Percentiles rank a stretch among this genome's conserved stretches.
Evolutionary conservation across 75 land plant genomes (phyloP).

Genomic region (Isoetes taiwanensis): DNA sequence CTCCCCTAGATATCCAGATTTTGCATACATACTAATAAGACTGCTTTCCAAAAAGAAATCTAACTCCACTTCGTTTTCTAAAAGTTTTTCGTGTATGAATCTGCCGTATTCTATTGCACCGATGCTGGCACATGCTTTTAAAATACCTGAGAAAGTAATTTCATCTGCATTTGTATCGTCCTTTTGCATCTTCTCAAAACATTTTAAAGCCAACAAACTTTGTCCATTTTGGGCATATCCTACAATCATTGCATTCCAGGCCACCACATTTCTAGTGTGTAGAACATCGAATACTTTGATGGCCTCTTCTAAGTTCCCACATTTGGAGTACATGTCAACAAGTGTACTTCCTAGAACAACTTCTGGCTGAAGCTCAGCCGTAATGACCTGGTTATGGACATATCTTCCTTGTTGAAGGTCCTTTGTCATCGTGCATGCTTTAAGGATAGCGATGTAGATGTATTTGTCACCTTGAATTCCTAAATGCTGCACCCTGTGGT

Average conservation of each 20-base stretch:
- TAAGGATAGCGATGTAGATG: too few relatives aligned
- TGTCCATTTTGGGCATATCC: conserved; percentile 26
- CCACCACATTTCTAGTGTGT: conserved; percentile 19
- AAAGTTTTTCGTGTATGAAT: too few relatives aligned
- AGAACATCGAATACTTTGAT: conserved; percentile 29
- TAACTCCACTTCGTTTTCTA: too few relatives aligned
- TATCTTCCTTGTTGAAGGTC: neutral
- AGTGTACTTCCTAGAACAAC: conserved; percentile 30
- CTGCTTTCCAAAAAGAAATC: too few relatives aligned
- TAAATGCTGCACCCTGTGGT: too few relatives aligned
- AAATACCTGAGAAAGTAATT: too few relatives aligned
- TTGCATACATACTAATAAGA: too few relatives aligned
- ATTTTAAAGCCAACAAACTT: conserved; percentile 9
- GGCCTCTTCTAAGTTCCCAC: conserved; percentile 20
- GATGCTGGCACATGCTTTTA: too few relatives aligned
- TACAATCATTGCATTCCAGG: conserved; percentile 43
- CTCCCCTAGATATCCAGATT: too few relatives aligned
- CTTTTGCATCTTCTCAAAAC: conserved; percentile 24
- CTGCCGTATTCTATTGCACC: too few relatives aligned
- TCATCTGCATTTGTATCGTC: too few relatives aligned
- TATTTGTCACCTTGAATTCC: too few relatives aligned
- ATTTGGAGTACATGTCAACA: conserved; percentile 30
- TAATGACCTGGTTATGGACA: conserved; percentile 26
- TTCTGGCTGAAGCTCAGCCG: conserved; percentile 22
- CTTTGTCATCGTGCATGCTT: neutral